phyloP scores from a whole-genome alignment of 164 flowering plant species.

The Brasenia schreberi region DNA sequence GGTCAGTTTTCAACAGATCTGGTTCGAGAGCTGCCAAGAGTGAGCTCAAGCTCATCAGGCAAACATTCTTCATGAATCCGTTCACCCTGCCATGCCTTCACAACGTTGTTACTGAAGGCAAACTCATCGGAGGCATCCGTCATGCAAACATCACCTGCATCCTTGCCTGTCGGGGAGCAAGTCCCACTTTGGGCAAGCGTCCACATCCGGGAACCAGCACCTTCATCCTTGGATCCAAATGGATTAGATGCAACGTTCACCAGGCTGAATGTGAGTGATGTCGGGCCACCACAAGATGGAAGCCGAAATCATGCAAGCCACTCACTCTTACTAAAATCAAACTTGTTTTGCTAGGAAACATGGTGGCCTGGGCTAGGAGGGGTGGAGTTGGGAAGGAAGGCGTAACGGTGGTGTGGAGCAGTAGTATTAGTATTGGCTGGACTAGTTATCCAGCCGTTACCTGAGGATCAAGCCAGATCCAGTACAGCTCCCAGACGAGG shows the following conservation, averaged over 20 bases:
- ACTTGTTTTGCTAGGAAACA: not conserved
- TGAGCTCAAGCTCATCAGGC: constrained; percentile 87
- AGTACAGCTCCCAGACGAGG: too few relatives aligned
- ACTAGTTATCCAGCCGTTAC: too few relatives aligned
- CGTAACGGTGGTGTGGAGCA: not conserved
- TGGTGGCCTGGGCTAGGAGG: constrained; percentile 85
- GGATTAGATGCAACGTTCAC: not conserved
- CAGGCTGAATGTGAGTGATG: constrained; percentile 17
- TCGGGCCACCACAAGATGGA: constrained; percentile 16
- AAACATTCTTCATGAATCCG: constrained; percentile 87
- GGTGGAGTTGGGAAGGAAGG: constrained; percentile 55
- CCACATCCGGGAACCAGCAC: constrained; percentile 2
- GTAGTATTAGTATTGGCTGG: too few relatives aligned
- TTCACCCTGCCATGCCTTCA: constrained; percentile 98
- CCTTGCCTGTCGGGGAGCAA: constrained; percentile 77
- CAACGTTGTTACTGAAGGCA: constrained; percentile 59
- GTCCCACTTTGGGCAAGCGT: constrained; percentile 26
- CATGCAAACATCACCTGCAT: constrained; percentile 72
- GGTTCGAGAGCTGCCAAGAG: constrained; percentile 65
- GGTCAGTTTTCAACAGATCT: constrained; percentile 22
- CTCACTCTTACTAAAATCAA: constrained; percentile 7
- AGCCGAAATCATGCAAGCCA: constrained; percentile 35
- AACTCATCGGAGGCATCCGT: constrained; percentile 72
- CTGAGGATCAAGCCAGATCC: too few relatives aligned
- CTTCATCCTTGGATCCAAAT: constrained; percentile 8